Evolutionary conservation across 345 rosid genomes (phyloP).

Genomic region (Heritiera fomes): DNA sequence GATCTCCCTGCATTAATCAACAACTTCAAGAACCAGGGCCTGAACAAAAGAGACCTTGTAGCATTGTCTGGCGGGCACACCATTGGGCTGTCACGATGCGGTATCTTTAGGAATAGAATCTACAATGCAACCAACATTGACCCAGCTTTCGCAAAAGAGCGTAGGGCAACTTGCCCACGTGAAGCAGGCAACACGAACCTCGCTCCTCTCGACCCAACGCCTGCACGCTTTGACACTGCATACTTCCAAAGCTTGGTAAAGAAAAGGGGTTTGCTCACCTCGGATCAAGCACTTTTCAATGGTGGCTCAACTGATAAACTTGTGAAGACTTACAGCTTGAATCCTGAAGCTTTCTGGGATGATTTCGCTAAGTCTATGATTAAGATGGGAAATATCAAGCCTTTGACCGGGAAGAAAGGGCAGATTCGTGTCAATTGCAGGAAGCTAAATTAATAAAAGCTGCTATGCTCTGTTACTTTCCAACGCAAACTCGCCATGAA

Average conservation of each 20-base stretch:
- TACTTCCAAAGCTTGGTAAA: slow-evolving; percentile 37
- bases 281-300: slow-evolving; percentile 45
- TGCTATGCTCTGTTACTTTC: not conserved
- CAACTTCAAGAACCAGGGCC: slow-evolving; percentile 43
- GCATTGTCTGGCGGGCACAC: slow-evolving; percentile 54
- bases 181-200: slow-evolving; percentile 34
- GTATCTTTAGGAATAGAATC: slow-evolving; percentile 30
- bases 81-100: slow-evolving; percentile 41
- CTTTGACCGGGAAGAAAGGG: slow-evolving; percentile 42
- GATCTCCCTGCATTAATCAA: slow-evolving; percentile 35
- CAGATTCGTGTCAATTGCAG: slow-evolving; percentile 42
- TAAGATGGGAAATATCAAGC: slow-evolving; percentile 55
- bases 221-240: slow-evolving; percentile 33
- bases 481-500: not conserved
- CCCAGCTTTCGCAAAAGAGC: slow-evolving; percentile 30
- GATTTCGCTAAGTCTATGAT: slow-evolving; percentile 48
- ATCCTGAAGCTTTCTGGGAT: slow-evolving; percentile 28
- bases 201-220: slow-evolving; percentile 34
- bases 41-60: slow-evolving; percentile 42
- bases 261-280: slow-evolving; percentile 41
- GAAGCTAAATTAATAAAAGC: slow-evolving; percentile 18
- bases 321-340: slow-evolving; percentile 27
- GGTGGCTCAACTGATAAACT: slow-evolving; percentile 30
- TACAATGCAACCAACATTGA: slow-evolving; percentile 39
- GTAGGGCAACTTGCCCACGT: slow-evolving; percentile 29